These are phyloP conservation scores for Vaccinium macrocarpon DNA, from an alignment of 148 eudicot genomes.

Conservation along the genomic window DNA sequence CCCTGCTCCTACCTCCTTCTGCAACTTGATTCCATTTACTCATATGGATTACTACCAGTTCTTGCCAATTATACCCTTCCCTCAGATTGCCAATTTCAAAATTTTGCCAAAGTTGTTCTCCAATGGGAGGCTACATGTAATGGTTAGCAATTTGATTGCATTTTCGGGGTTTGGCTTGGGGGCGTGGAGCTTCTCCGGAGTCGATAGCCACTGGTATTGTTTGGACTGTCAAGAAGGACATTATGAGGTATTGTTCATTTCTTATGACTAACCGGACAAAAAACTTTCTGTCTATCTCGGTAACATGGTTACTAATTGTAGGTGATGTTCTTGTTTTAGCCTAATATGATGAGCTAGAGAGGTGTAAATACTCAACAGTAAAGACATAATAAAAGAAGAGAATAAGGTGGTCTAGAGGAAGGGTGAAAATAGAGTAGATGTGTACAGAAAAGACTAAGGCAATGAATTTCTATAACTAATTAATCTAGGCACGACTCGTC, in stretches of 20 bases:
- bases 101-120: constrained; percentile 47
- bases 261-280: constrained; percentile 46
- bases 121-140: constrained; percentile 67
- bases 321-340: too few species aligned
- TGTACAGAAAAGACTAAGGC: too few species aligned
- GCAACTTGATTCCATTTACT: constrained; percentile 59
- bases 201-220: constrained; percentile 58
- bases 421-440: too few species aligned
- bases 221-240: constrained; percentile 77
- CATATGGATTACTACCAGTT: constrained; percentile 58
- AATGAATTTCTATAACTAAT: too few species aligned
- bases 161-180: constrained; percentile 84
- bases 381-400: too few species aligned
- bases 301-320: constrained; percentile 59
- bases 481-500: too few species aligned
- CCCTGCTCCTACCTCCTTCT: constrained; percentile 65
- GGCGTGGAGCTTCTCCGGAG: constrained; percentile 86
- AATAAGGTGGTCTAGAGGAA: too few species aligned
- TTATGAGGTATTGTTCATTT: constrained; percentile 64
- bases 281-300: constrained; percentile 73
- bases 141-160: constrained; percentile 73
- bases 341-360: too few species aligned
- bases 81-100: constrained; percentile 39
- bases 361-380: too few species aligned
- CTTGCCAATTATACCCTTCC: constrained; percentile 60